A percentile compares a stretch with the other conserved stretches of the same genome.
Conservation (phyloP, 768 basidiomycete genomes). For the Nevesoporus exiguus region DNA sequence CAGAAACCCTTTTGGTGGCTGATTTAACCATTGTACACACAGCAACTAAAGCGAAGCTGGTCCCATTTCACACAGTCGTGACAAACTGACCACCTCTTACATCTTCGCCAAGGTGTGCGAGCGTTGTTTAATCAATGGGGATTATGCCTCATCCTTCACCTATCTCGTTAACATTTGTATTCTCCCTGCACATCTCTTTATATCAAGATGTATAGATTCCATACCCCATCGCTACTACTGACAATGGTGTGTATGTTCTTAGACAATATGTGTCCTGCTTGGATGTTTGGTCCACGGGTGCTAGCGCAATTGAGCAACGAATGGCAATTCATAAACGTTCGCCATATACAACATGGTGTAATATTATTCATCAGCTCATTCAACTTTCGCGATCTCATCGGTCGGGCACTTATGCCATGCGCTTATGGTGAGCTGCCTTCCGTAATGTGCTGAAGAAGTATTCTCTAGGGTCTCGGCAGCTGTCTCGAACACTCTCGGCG, state of each 20-base stretch:
- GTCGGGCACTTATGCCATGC: no score
- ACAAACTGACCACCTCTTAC: neutral
- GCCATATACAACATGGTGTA: no score
- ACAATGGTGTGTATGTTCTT: constrained; percentile 7
- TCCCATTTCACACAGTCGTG: constrained; percentile 8
- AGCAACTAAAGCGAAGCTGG: constrained; percentile 77
- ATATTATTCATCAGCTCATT: neutral
- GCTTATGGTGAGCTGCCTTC: no score
- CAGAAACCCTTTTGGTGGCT: neutral
- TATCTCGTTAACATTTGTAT: constrained; percentile 6
- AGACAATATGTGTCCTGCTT: constrained; percentile 3
- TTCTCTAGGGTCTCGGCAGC: no score
- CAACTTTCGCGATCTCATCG: no score
- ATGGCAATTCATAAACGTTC: neutral
- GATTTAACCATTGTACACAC: constrained; percentile 8
- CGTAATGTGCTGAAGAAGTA: no score
- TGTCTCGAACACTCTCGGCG: no score
- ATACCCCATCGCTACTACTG: neutral
- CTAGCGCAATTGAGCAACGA: constrained; percentile 1
- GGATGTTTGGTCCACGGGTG: neutral
- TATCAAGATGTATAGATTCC: constrained; percentile 7
- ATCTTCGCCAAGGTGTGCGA: neutral
- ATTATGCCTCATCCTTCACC: neutral
- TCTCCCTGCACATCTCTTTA: neutral
- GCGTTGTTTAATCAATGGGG: neutral